phyloP scores from a whole-genome alignment of 441 rosid genomes.

The Pelargonium cotyledonis region DNA sequence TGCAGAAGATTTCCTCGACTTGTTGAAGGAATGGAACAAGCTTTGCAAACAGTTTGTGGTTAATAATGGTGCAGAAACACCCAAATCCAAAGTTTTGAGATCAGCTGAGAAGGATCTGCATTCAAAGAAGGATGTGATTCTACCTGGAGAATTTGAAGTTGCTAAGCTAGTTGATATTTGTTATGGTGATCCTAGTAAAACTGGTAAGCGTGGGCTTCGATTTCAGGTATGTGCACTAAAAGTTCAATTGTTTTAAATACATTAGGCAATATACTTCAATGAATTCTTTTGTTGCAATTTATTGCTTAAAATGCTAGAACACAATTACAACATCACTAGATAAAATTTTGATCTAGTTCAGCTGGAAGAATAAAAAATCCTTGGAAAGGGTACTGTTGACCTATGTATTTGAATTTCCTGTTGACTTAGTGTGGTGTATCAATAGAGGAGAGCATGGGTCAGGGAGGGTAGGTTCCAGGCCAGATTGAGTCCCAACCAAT shows the following conservation, averaged over 20 bases:
- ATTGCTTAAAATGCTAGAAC: neutral
- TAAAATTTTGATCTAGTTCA: neutral
- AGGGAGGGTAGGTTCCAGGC: neutral
- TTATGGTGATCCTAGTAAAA: constrained; percentile 45
- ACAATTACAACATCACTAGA: neutral
- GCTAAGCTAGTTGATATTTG: constrained; percentile 40
- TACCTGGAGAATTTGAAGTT: constrained; percentile 43
- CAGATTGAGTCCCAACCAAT: neutral
- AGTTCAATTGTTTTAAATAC: neutral
- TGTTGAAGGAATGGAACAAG: neutral
- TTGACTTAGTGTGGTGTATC: neutral
- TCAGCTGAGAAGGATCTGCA: constrained; percentile 14
- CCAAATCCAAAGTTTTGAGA: neutral
- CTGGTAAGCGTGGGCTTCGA: constrained; percentile 30
- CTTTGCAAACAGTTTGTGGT: neutral
- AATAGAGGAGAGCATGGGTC: neutral
- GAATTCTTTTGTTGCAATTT: neutral
- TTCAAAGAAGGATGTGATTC: constrained; percentile 20
- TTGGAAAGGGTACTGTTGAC: neutral
- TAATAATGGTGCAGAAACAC: neutral
- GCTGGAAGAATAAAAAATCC: neutral
- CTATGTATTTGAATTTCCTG: neutral
- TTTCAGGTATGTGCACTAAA: constrained; percentile 36
- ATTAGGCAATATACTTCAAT: neutral
- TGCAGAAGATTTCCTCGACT: neutral